A percentile compares a stretch with the other conserved stretches of the same genome.
phyloP scores from a whole-genome alignment of 371 early-diverging fungal genomes.

The Apophysomyces trapeziformis region DNA sequence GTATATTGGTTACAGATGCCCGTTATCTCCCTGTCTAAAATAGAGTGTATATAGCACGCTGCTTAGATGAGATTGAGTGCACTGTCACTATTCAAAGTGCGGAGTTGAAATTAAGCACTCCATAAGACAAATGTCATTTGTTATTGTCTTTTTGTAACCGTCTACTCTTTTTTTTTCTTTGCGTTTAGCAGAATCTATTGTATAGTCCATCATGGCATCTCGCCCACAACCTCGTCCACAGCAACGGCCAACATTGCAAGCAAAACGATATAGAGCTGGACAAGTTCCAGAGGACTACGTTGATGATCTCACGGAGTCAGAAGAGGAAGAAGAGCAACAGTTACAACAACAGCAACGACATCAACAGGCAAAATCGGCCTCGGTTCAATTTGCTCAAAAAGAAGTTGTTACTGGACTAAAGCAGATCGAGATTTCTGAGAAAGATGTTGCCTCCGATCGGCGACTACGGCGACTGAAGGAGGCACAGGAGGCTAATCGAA shows the following conservation, averaged over 20 bases:
- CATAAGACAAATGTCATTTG: no score
- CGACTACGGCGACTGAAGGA: slow-evolving; percentile 48
- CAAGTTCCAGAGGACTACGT: slow-evolving; percentile 63
- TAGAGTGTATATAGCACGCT: no score
- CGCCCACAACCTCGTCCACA: slow-evolving; percentile 28
- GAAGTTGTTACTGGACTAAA: slow-evolving; percentile 52
- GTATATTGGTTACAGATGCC: no score
- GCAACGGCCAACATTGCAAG: slow-evolving; percentile 49
- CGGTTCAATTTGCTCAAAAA: slow-evolving; percentile 48
- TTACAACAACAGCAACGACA: slow-evolving; percentile 36
- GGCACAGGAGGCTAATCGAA: slow-evolving; percentile 30
- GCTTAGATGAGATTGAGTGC: no score
- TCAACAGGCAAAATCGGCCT: slow-evolving; percentile 23
- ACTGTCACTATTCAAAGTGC: no score
- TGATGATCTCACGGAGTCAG: slow-evolving; percentile 59
- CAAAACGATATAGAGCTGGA: slow-evolving; percentile 66
- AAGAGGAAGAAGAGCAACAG: slow-evolving; percentile 45
- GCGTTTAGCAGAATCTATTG: background rate
- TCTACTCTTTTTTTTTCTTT: background rate
- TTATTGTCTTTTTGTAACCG: no score
- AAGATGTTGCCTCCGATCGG: slow-evolving; percentile 49
- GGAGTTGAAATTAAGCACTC: no score
- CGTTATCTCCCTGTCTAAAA: no score
- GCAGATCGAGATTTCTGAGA: slow-evolving; percentile 45
- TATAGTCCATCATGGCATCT: slow-evolving; percentile 17